Evolutionary conservation across 176 grass and related monocot species (phyloP), one percentile per base, ranked within the genome.

Genomic region (Cocos nucifera): DNA sequence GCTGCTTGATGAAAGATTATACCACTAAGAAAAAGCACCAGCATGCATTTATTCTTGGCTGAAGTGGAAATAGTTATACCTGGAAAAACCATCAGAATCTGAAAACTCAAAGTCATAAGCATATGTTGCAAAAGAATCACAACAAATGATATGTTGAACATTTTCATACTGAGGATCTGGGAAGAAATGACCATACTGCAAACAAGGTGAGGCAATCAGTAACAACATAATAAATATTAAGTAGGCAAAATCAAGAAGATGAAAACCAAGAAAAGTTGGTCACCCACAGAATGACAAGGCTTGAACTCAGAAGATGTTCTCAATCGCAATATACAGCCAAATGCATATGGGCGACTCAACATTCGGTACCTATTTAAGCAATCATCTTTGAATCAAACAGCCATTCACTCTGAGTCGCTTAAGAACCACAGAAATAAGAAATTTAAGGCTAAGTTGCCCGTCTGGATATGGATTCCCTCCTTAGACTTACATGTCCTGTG

Each of bases 71-170:
- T 75, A 27, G 52, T 44, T 57, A 54, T 88, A 98, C 93, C 93
- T 89, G 71, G 83, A 88, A 79, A 92, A 98, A 24, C 87, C 93
- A 10, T 79, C 73, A 15, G 65, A 59, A 83, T 75, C 70, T 22
- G 28, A 22, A 66, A 98, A 98, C 9, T 77, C 78, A 74, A 98
- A 98, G 73, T 98, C 93, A 79, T 98, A 98, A 50, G 87, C 87
- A 79, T 89, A 98, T 56, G 93, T 92, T 74, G 87, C 93, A 88
- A 98, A 92, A 64, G 93, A 92, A 83, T 98, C 93, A 32, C 93
- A 98, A 56, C 93, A 98, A 53, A 98, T 98, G 54, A 98, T 98
- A 75, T 98, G 93, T 64, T 98, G 93, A 68, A 98, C 93, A 74
- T 89, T 85, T 79, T 98, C 87, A 76, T 98, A 98, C 56, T 98